phyloP scores from a whole-genome alignment of 73 alveolate species.

The Blepharisma stoltei region DNA sequence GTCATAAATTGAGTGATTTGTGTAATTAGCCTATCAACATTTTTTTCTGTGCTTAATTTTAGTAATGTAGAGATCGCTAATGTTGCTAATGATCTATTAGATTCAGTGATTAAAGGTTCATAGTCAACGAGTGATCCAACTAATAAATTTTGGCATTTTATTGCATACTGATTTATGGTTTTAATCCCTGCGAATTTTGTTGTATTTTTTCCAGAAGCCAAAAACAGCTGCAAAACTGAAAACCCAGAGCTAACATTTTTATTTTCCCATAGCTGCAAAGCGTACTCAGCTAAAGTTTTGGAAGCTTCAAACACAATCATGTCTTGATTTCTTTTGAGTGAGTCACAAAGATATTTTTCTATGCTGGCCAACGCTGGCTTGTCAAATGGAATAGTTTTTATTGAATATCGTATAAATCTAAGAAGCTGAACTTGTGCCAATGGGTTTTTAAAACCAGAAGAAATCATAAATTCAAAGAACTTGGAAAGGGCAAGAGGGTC shows the following conservation, averaged over 20 bases:
- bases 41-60: conserved; percentile 55
- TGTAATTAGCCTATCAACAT: conserved; percentile 53
- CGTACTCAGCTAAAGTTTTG: conserved; percentile 70
- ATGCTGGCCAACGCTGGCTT: conserved; percentile 44
- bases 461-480: conserved; percentile 57
- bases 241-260: conserved; percentile 45
- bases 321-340: conserved; percentile 71
- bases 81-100: conserved; percentile 61
- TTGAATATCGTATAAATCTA: conserved; percentile 65
- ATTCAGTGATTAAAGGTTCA: conserved; percentile 56
- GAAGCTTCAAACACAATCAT: conserved; percentile 83
- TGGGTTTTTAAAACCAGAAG: conserved; percentile 46
- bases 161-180: conserved; percentile 64
- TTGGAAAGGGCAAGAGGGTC: conserved; percentile 81
- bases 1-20: conserved; percentile 54
- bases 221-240: conserved; percentile 50
- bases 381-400: conserved; percentile 61
- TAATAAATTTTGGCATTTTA: conserved; percentile 50
- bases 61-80: conserved; percentile 68
- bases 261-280: conserved; percentile 19
- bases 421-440: conserved; percentile 79
- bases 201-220: conserved; percentile 45
- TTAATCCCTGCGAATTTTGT: conserved; percentile 56
- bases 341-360: conserved; percentile 49
- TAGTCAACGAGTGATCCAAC: conserved; percentile 33